Base-by-base conservation (phyloP, 208 protist genomes). In the Leishmania martiniquensis region DNA sequence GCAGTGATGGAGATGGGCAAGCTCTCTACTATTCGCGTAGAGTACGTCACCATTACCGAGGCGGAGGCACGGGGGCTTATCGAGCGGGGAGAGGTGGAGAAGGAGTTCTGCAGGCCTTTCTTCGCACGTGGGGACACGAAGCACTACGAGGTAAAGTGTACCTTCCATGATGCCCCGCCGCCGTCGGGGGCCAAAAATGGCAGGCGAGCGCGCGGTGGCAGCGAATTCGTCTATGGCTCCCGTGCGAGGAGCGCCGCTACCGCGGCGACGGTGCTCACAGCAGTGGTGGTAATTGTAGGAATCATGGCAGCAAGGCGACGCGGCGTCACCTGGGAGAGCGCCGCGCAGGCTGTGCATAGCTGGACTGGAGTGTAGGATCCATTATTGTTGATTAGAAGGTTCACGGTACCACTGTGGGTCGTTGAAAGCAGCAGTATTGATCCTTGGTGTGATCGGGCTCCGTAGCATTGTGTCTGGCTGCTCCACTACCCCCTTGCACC, bases 11-110 rank as follows among this genome's bases (percentile, higher is more conserved):
- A 68, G 52, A 80, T 83, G 68, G 83, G 72, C 22, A 83, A 85
- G 74, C 68, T 89, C 5, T 86, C 84, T 1, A 87, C 83, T 12
- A 89, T 92, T 39, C 88, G 88, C 3, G 81, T 92, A 12, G 88
- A 92, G 81, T 92, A 89, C 77, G 59, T 89, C 5, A 45, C 68
- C 9, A 63, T 92, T 22, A 63, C 45, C n/a, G 69, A 63, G 47
- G 70, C 81, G 0, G 85, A 88, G 45, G 85, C 85, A 4, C 62
- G 51, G 37, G 63, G 49, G 37, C 72, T 91, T 60, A 52, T 75
- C 54, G 57, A 49, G 25, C 29, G 63, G 22, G 75, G 76, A 1
- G 76, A 82, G 45, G 66, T 87, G 34, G 84, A 86, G 45, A 76
- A 84, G 45, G 80, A 85, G 69, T 76, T 69, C 44, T 91, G 87